Conservation (phyloP, 345 rosid species). For the Rhodomyrtus tomentosa region DNA sequence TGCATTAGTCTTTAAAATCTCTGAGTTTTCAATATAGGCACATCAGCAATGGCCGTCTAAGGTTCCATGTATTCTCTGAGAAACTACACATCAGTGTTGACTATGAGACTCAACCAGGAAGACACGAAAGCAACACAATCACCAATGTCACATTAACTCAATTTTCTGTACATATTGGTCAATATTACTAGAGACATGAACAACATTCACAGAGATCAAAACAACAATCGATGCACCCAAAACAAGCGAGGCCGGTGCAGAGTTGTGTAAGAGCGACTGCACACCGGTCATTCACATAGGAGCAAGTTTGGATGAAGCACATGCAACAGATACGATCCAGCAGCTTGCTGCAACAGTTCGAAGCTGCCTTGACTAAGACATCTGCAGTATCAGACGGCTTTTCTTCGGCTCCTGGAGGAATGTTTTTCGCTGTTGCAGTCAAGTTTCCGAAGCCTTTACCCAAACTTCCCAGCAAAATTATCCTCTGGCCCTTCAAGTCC, state of each 20-base stretch:
- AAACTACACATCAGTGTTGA: not conserved
- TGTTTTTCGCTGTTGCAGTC: conserved; percentile 35
- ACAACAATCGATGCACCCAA: conserved; percentile 68
- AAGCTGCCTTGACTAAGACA: conserved; percentile 45
- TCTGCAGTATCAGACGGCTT: conserved; percentile 44
- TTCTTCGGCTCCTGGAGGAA: conserved; percentile 52
- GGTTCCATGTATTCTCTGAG: not conserved
- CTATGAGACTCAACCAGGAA: not conserved
- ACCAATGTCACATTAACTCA: not conserved
- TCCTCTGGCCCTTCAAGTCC: conserved; percentile 15
- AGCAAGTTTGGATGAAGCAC: conserved; percentile 69
- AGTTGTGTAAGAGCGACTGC: conserved; percentile 44
- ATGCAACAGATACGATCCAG: conserved; percentile 53
- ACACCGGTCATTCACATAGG: conserved; percentile 48
- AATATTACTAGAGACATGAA: not conserved
- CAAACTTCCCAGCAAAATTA: conserved; percentile 25
- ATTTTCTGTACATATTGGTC: not conserved
- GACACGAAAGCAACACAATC: not conserved
- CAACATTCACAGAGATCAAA: not conserved
- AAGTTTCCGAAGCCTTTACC: conserved; percentile 62
- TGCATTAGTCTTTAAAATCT: not conserved
- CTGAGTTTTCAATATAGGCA: not conserved
- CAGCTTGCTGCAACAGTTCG: conserved; percentile 26
- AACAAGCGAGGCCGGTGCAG: conserved; percentile 62
- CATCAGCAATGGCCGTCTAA: not conserved